Base-by-base conservation (phyloP, 306 rosid genomes). In the Prunus campanulata region DNA sequence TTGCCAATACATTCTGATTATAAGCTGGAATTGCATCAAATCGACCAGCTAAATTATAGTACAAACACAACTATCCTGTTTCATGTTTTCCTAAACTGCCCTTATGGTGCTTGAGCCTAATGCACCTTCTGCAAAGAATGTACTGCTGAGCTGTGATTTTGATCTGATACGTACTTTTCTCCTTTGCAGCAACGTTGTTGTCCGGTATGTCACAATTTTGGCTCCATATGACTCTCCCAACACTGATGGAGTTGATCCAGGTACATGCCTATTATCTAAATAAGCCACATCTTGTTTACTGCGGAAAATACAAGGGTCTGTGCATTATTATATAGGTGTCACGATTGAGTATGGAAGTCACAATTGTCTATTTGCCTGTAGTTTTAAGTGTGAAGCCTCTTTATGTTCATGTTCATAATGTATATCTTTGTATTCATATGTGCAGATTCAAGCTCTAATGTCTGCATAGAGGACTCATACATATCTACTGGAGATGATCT, bases 171-270 rank as follows among this genome's bases (percentile, higher is more conserved):
- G 5, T 72, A 24, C 70, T 80, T 48, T 60, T n/a, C 81, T 60
- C 76, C 71, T 59, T 70, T 85, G 88, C 96, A 95, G 99, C 77
- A 92, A 95, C 22, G 76, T 95, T 74, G 99, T 92, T 60, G 83
- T 92, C 62, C 91, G 90, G 77, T 91, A 80, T 78, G 89, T 90
- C 76, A 88, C 99, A 10, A 89, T 95, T 77, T 83, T 91, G 89
- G 97, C 99, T 73, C 99, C 97, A 35, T 84, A 22, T 55, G 98
- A 95, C 87, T 95, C 98, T 78, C 99, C 99, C 68, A 92, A 95
- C 82, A 95, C 99, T 11, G 99, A 95, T 78, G 99, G 99, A 85
- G 50, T 95, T 59, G 99, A 95, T 85, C 99, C 99, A 72, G 99
- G 99, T 88, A 82, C 74, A 3, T 77, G 64, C 54, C 57, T 24